Conservation (phyloP, 2,329 filamentous ascomycete species). For the Diplodia mutila region DNA sequence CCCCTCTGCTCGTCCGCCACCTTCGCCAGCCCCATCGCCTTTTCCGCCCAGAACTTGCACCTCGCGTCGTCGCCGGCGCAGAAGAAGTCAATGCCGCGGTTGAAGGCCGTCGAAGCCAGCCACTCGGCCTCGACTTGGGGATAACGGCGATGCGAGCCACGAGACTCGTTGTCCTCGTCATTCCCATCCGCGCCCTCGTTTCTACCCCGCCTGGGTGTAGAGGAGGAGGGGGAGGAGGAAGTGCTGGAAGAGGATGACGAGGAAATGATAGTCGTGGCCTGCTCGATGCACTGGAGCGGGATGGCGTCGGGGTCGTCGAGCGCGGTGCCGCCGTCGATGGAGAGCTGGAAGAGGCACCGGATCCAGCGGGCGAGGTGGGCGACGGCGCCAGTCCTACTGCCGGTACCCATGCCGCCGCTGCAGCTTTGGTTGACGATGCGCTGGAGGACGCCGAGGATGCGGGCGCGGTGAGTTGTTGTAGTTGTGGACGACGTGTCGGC, state of each 20-base stretch:
- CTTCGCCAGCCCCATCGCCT: constrained; percentile 64
- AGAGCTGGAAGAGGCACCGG: constrained; percentile 73
- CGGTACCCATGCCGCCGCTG: constrained; percentile 49
- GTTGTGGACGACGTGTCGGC: not conserved
- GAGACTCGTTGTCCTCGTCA: constrained; percentile 31
- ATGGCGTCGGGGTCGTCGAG: constrained; percentile 51
- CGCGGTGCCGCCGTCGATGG: constrained; percentile 48
- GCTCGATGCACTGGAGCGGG: constrained; percentile 62
- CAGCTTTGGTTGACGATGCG: constrained; percentile 73
- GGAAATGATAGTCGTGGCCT: constrained; percentile 60
- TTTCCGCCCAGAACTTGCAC: constrained; percentile 65
- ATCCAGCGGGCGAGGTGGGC: constrained; percentile 74
- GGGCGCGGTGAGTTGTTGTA: constrained; percentile 3
- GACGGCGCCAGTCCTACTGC: constrained; percentile 47
- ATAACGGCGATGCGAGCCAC: constrained; percentile 46
- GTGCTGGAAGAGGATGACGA: not conserved
- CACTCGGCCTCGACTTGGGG: constrained; percentile 73
- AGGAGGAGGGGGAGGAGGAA: not conserved
- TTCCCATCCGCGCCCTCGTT: constrained; percentile 27
- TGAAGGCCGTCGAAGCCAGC: constrained; percentile 72
- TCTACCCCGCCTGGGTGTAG: not conserved
- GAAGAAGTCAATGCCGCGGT: constrained; percentile 71
- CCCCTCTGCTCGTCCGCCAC: constrained; percentile 1
- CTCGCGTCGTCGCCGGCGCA: constrained; percentile 57
- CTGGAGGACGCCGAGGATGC: constrained; percentile 50